These are phyloP conservation scores for Wolfiporia cocos DNA, from an alignment of 1,284 basidiomycete species.

Conservation along the genomic window DNA sequence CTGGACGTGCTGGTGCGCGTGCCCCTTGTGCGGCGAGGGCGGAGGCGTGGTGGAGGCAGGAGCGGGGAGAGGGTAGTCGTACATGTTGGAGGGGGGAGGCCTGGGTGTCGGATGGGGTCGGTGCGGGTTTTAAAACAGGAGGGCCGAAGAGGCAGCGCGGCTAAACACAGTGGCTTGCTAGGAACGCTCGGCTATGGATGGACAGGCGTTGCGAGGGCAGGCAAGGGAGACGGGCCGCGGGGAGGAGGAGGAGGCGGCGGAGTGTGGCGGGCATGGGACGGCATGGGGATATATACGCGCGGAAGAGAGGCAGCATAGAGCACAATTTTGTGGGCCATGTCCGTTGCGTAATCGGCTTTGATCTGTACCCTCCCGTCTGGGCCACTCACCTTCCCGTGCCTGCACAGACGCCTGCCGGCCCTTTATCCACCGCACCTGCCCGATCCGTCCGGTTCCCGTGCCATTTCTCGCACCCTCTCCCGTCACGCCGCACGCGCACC, in stretches of 20 bases:
- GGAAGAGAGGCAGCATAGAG: not conserved
- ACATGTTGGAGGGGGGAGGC: slow-evolving; percentile 10
- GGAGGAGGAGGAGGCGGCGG: not conserved
- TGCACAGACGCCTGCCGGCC: not conserved
- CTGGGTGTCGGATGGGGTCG: not conserved
- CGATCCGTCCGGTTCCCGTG: not conserved
- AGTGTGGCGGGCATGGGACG: not conserved
- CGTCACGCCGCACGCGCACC: not conserved
- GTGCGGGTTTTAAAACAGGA: not conserved
- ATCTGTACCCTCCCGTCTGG: not conserved
- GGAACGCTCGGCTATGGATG: not conserved
- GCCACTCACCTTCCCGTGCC: not conserved
- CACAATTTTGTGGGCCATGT: not conserved
- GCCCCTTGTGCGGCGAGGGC: slow-evolving; percentile 11
- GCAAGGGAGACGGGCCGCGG: not conserved
- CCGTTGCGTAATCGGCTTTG: slow-evolving; percentile 1
- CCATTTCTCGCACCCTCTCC: not conserved
- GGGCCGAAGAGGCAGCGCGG: slow-evolving; percentile 1
- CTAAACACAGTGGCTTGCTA: not conserved
- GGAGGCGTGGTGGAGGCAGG: slow-evolving; percentile 10
- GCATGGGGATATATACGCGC: not conserved
- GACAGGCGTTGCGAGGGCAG: not conserved
- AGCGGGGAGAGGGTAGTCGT: slow-evolving; percentile 12
- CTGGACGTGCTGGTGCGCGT: slow-evolving; percentile 17
- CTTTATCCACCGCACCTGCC: not conserved